A percentile compares a stretch with the other conserved stretches of the same genome.
phyloP scores from a whole-genome alignment of 2,329 filamentous ascomycete species.

The Fusarium subglutinans region DNA sequence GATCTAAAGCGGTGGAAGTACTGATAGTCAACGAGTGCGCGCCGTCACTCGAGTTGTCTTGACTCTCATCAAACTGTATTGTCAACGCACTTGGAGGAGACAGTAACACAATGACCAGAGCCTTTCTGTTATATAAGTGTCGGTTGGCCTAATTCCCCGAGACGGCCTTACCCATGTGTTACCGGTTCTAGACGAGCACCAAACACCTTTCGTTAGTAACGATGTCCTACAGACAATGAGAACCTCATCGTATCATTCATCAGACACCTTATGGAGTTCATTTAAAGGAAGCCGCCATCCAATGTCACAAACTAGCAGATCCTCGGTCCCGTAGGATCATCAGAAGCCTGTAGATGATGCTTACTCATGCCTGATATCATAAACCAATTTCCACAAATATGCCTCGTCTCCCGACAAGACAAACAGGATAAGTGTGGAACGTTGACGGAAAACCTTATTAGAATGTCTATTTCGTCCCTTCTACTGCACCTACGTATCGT shows the following conservation, averaged over 20 bases:
- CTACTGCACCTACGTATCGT: neutral
- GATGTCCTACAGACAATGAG: neutral
- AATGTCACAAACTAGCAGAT: neutral
- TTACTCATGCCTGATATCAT: neutral
- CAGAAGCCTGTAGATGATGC: neutral
- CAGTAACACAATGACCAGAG: neutral
- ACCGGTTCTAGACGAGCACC: neutral
- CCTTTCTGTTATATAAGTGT: neutral
- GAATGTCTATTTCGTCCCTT: neutral
- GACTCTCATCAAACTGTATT: neutral
- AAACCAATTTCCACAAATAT: neutral
- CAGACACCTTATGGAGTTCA: neutral
- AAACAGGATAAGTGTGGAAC: neutral
- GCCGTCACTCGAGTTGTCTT: neutral
- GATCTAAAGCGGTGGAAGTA: neutral
- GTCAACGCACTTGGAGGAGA: neutral
- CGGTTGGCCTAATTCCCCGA: neutral
- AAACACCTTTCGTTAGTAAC: neutral
- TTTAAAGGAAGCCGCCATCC: neutral
- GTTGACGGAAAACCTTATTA: neutral
- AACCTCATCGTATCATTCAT: neutral
- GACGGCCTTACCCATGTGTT: neutral
- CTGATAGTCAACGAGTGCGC: neutral
- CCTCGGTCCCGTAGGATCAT: neutral
- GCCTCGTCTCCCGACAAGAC: neutral